Conservation (phyloP, 1,284 basidiomycete genomes). For the Heterobasidion irregulare region DNA sequence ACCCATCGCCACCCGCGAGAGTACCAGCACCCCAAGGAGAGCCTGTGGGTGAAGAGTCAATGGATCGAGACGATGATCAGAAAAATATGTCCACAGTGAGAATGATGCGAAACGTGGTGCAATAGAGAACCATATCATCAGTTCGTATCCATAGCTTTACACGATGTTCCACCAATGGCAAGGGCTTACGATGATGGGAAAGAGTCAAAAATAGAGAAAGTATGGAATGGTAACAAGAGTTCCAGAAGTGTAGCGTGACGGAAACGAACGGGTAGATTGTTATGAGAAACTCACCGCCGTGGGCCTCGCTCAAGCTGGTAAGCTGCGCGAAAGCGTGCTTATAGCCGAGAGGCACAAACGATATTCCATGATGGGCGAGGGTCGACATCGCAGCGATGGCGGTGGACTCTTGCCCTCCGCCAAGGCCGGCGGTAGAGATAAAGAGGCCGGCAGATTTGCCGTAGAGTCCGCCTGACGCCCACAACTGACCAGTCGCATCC, state of each 20-base stretch:
- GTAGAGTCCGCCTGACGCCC: constrained; percentile 62
- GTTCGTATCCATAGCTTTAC: no score
- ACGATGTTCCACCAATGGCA: no score
- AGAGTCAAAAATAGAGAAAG: background rate
- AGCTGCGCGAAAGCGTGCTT: constrained; percentile 47
- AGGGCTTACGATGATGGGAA: background rate
- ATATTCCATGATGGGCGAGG: constrained; percentile 74
- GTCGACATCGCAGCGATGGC: constrained; percentile 60
- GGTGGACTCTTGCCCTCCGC: constrained; percentile 74
- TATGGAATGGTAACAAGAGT: no score
- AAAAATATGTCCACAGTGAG: background rate
- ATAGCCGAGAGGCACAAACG: constrained; percentile 79
- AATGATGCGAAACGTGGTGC: background rate
- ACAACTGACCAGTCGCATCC: constrained; percentile 77
- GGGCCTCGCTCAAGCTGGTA: constrained; percentile 52
- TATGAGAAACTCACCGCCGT: constrained; percentile 48
- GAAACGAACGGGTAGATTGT: background rate
- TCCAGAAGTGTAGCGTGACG: no score
- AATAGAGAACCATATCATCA: background rate
- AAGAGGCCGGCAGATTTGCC: constrained; percentile 81
- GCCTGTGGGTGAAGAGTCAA: constrained; percentile 25
- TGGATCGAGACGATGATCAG: background rate
- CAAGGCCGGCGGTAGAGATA: constrained; percentile 55
- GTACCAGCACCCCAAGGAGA: constrained; percentile 75
- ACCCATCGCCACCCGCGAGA: constrained; percentile 55